Percentiles rank a stretch among this genome's conserved stretches.
Evolutionary conservation across 148 eudicot species (phyloP).

Genomic region (Pouteria glomerata): DNA sequence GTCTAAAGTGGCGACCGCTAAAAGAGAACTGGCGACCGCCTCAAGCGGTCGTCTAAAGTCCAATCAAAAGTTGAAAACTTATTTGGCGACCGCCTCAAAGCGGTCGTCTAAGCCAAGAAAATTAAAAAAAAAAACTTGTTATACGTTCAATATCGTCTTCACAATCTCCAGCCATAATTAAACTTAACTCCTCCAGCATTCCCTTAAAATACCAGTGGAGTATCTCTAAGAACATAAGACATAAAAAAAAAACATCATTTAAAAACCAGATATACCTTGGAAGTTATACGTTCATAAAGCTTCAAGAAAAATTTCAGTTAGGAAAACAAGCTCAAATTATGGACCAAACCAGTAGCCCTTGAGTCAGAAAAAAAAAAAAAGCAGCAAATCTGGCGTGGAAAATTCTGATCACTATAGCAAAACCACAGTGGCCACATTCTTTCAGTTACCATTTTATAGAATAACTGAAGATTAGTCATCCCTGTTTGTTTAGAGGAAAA

Average conservation of each 20-base stretch:
- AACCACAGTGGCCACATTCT: too few species aligned
- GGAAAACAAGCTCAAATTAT: neutral
- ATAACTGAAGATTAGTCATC: neutral
- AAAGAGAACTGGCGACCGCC: too few species aligned
- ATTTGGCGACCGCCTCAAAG: too few species aligned
- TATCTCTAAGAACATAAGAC: slow-evolving; percentile 47
- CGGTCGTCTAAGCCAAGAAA: too few species aligned
- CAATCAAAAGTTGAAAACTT: too few species aligned
- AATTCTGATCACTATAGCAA: neutral
- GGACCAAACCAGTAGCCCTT: neutral
- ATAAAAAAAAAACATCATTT: slow-evolving; percentile 9
- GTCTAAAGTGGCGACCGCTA: too few species aligned
- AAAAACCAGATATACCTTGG: neutral
- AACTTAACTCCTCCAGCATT: slow-evolving; percentile 73
- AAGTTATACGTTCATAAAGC: neutral
- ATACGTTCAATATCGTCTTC: slow-evolving; percentile 40
- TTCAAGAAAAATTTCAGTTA: neutral
- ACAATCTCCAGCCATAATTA: slow-evolving; percentile 46
- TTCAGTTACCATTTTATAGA: neutral
- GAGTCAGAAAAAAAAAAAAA: neutral
- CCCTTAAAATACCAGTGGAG: slow-evolving; percentile 85
- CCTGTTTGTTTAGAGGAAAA: neutral
- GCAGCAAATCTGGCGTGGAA: neutral
- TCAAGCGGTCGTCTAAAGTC: too few species aligned
- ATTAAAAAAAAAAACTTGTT: too few species aligned